Conservation (phyloP, 208 protist species). For the Tetramitus jugosus region DNA sequence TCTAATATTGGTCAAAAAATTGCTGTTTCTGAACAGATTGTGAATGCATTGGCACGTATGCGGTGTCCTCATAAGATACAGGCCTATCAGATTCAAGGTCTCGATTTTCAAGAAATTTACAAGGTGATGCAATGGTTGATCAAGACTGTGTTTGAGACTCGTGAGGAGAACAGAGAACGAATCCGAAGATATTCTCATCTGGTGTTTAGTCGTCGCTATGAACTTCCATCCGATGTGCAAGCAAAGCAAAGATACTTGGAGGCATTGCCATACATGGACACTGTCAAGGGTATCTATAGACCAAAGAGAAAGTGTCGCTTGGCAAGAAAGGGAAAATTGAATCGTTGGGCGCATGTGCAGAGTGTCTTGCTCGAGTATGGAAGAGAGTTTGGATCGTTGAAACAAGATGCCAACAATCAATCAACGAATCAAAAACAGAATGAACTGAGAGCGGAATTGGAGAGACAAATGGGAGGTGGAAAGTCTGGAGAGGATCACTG, state of each 20-base stretch:
- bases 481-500: neutral
- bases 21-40: constrained; percentile 49
- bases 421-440: neutral
- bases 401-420: neutral
- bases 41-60: constrained; percentile 52
- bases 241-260: neutral
- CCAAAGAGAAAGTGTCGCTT: constrained; percentile 24
- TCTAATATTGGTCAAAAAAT: constrained; percentile 59
- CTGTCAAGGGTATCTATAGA: neutral
- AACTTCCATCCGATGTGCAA: constrained; percentile 31
- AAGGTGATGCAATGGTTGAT: constrained; percentile 65
- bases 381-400: constrained; percentile 24
- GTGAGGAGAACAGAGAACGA: constrained; percentile 53
- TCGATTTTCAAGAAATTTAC: constrained; percentile 57
- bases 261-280: neutral
- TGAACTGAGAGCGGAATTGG: neutral
- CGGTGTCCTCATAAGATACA: constrained; percentile 56
- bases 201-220: constrained; percentile 48
- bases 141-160: constrained; percentile 53
- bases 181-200: constrained; percentile 47
- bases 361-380: constrained; percentile 50
- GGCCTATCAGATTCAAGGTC: constrained; percentile 54
- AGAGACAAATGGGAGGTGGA: neutral
- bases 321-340: neutral
- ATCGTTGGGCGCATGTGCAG: constrained; percentile 30